These are phyloP conservation scores for Epithele typhae DNA, from an alignment of 768 basidiomycete genomes.

Conservation along the genomic window DNA sequence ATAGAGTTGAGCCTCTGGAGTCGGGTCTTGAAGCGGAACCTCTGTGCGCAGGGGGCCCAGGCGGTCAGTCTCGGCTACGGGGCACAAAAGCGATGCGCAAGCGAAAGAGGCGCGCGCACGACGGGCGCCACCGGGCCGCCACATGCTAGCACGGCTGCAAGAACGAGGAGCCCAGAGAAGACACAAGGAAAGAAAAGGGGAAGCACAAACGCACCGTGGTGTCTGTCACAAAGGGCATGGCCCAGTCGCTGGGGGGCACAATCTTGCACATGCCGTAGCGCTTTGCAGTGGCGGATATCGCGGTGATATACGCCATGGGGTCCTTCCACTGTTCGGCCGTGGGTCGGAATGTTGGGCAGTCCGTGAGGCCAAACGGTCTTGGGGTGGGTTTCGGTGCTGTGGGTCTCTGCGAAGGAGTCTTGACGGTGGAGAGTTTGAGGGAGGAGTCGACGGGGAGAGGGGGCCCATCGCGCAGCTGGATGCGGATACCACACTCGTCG, in stretches of 20 bases:
- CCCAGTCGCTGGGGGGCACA: conserved; percentile 89
- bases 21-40: conserved; percentile 94
- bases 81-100: no score
- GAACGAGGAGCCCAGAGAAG: conserved; percentile 24
- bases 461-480: conserved; percentile 28
- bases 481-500: conserved; percentile 45
- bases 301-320: conserved; percentile 89
- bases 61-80: no score
- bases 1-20: conserved; percentile 94
- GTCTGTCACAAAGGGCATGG: conserved; percentile 93
- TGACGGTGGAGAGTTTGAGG: conserved; percentile 69
- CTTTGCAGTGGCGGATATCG: conserved; percentile 66
- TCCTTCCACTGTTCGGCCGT: conserved; percentile 89
- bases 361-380: conserved; percentile 81
- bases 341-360: conserved; percentile 89
- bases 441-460: conserved; percentile 60
- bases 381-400: conserved; percentile 36
- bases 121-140: conserved; percentile 12
- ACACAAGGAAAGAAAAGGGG: conserved; percentile 5
- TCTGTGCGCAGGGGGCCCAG: conserved; percentile 48
- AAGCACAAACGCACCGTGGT: conserved; percentile 67
- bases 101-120: background rate
- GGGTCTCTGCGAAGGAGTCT: conserved; percentile 54
- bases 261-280: conserved; percentile 94
- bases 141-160: conserved; percentile 22